Evolutionary conservation across 176 grass and related monocot genomes (phyloP).

Genomic region (Poa annua): DNA sequence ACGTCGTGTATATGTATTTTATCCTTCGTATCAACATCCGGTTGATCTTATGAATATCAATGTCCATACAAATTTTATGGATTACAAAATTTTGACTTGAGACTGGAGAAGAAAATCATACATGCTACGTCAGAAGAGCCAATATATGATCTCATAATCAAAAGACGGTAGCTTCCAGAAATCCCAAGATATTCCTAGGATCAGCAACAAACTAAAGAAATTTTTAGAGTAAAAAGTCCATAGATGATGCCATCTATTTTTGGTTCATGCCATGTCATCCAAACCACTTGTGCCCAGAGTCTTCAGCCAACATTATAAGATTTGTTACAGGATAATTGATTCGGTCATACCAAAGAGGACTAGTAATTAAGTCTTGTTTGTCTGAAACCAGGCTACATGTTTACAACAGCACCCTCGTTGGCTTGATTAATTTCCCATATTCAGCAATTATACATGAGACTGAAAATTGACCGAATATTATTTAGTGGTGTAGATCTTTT

Average conservation of each 20-base stretch:
- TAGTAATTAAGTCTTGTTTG: not conserved
- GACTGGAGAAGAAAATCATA: not conserved
- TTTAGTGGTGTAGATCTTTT: too few species aligned
- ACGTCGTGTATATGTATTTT: not conserved
- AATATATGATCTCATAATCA: not conserved
- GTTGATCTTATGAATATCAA: not conserved
- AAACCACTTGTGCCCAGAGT: not conserved
- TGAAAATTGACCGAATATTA: too few species aligned
- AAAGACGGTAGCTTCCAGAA: too few species aligned
- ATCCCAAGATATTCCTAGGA: too few species aligned
- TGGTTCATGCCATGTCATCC: not conserved
- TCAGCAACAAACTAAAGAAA: too few species aligned
- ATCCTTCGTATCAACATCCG: not conserved
- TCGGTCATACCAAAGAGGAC: not conserved
- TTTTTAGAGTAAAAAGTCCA: too few species aligned
- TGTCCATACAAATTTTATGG: not conserved
- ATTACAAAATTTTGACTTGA: conserved; percentile 12
- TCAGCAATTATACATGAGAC: too few species aligned
- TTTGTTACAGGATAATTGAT: not conserved
- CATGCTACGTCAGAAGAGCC: not conserved
- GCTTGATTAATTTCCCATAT: too few species aligned
- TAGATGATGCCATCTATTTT: too few species aligned
- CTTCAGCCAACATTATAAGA: not conserved
- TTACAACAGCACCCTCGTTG: not conserved
- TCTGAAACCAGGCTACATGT: not conserved